phyloP scores from a whole-genome alignment of 2,329 filamentous ascomycete genomes.

The Apiospora aurea region DNA sequence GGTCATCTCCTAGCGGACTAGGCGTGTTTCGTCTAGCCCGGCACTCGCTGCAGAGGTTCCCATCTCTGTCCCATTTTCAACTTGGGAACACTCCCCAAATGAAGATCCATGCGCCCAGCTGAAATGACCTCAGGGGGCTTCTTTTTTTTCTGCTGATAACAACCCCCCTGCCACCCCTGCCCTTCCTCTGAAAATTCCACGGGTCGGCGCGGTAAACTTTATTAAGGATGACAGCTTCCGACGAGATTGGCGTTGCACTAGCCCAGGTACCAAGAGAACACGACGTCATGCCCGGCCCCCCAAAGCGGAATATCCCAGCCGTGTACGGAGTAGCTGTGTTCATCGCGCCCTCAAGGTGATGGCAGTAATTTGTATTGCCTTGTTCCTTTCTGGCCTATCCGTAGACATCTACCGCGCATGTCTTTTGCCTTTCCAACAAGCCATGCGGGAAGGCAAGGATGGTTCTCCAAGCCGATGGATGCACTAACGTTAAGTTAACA shows the following conservation, averaged over 20 bases:
- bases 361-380: neutral
- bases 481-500: neutral
- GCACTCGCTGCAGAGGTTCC: neutral
- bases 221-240: neutral
- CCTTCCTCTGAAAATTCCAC: neutral
- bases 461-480: neutral
- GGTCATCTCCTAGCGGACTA: neutral
- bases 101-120: neutral
- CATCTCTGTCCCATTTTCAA: neutral
- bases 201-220: slow-evolving; percentile 12
- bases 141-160: neutral
- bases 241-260: slow-evolving; percentile 2
- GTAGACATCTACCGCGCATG: neutral
- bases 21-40: neutral
- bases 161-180: no score
- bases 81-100: neutral
- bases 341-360: neutral
- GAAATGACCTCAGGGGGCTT: neutral
- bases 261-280: neutral
- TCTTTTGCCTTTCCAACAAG: neutral
- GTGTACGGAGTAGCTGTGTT: neutral
- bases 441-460: neutral
- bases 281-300: neutral
- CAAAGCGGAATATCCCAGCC: neutral
- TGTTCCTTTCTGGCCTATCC: neutral